A percentile compares a stretch with the other conserved stretches of the same genome.
These are phyloP conservation scores for Dryadomyces quercivorus DNA, from an alignment of 2,329 filamentous ascomycete species.

Conservation along the genomic window DNA sequence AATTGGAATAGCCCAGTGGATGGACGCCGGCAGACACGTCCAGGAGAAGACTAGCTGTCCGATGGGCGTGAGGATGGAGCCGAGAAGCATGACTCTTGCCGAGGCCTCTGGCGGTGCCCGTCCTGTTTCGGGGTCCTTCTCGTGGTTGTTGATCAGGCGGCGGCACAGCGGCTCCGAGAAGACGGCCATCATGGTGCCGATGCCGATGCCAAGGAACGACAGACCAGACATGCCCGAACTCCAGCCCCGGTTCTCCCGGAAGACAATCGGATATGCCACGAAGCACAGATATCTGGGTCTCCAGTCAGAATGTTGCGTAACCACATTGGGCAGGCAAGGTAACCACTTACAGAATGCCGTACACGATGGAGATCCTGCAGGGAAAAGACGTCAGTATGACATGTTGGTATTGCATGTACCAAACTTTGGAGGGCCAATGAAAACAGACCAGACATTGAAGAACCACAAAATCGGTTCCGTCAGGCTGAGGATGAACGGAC, in stretches of 20 bases:
- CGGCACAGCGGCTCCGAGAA: slow-evolving; percentile 60
- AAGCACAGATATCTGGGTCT: slow-evolving; percentile 62
- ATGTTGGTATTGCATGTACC: background rate
- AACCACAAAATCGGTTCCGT: slow-evolving; percentile 73
- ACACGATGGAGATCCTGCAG: slow-evolving; percentile 63
- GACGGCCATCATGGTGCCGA: slow-evolving; percentile 51
- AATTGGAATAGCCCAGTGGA: slow-evolving; percentile 70
- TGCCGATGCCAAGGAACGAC: slow-evolving; percentile 61
- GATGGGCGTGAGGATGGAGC: slow-evolving; percentile 58
- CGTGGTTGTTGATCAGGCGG: slow-evolving; percentile 64
- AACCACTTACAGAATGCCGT: slow-evolving; percentile 51
- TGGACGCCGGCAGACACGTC: slow-evolving; percentile 65
- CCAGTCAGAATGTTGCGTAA: background rate
- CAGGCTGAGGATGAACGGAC: slow-evolving; percentile 65
- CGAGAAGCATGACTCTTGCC: slow-evolving; percentile 68
- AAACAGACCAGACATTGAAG: slow-evolving; percentile 49
- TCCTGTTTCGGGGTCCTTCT: slow-evolving; percentile 62
- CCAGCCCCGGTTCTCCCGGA: slow-evolving; percentile 65
- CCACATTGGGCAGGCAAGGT: too few relatives aligned
- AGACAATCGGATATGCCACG: slow-evolving; percentile 80
- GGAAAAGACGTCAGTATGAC: background rate
- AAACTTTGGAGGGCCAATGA: background rate
- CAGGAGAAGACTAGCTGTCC: slow-evolving; percentile 82
- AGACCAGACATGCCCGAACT: slow-evolving; percentile 59
- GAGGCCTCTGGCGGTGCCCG: slow-evolving; percentile 67